phyloP scores from a whole-genome alignment of 768 basidiomycete genomes.

The Lactarius tabidus region DNA sequence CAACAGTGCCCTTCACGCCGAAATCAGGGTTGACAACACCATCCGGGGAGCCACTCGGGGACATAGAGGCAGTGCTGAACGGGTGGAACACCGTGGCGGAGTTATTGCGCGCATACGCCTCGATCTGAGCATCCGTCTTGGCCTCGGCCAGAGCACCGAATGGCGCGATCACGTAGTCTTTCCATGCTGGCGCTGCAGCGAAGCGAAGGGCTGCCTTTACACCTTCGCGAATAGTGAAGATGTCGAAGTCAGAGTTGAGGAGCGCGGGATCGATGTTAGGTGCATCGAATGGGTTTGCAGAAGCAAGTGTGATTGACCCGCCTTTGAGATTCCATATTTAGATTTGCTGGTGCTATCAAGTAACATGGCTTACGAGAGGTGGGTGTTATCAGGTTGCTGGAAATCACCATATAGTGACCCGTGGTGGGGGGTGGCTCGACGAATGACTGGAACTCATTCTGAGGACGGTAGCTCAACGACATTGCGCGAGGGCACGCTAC shows the following conservation, averaged over 20 bases:
- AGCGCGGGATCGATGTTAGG: conserved; percentile 31
- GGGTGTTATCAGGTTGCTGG: conserved; percentile 25
- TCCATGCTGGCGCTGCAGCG: conserved; percentile 5
- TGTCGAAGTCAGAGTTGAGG: conserved; percentile 10
- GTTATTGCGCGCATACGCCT: conserved; percentile 22
- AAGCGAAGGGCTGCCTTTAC: conserved; percentile 2
- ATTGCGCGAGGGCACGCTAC: too few relatives aligned
- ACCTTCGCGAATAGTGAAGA: conserved; percentile 6
- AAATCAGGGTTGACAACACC: conserved; percentile 45
- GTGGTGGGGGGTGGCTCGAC: conserved; percentile 18
- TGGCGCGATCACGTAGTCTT: not conserved
- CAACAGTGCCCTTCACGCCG: conserved; percentile 43
- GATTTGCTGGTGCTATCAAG: not conserved
- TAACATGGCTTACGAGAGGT: conserved; percentile 21
- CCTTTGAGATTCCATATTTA: not conserved
- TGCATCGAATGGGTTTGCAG: conserved; percentile 27
- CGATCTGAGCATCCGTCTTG: conserved; percentile 26
- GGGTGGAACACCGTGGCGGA: conserved; percentile 29
- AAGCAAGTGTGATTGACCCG: conserved; percentile 30
- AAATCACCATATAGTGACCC: conserved; percentile 26
- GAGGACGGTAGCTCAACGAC: not conserved
- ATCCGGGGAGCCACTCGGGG: conserved; percentile 29
- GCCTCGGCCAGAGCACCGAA: not conserved
- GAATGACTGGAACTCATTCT: conserved; percentile 17
- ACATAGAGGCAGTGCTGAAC: conserved; percentile 42